These are phyloP conservation scores for Pseudocercospora cruenta DNA, from an alignment of 2,329 filamentous ascomycete species.

Conservation along the genomic window DNA sequence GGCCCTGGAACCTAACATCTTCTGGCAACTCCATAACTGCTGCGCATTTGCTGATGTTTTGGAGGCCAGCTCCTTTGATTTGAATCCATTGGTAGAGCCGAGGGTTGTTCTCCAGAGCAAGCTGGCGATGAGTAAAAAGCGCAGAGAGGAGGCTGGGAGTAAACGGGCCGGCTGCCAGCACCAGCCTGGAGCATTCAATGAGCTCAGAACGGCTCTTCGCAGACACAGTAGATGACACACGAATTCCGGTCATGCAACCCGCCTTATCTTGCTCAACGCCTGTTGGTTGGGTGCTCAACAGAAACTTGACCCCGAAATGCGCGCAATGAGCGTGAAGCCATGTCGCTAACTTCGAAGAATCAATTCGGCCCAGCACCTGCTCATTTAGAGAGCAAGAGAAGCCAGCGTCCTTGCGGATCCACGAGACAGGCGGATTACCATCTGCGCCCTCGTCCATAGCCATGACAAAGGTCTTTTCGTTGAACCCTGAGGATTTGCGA, in stretches of 20 bases:
- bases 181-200: neutral
- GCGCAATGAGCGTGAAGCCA: neutral
- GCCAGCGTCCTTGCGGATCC: neutral
- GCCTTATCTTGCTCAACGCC: neutral
- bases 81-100: constrained; percentile 1
- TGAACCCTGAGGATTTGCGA: neutral
- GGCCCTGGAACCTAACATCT: neutral
- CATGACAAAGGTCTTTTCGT: neutral
- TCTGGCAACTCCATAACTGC: neutral
- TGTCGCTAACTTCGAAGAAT: neutral
- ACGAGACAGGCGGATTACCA: neutral
- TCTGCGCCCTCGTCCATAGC: neutral
- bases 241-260: neutral
- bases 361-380: neutral
- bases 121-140: neutral
- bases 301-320: constrained; percentile 5
- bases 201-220: neutral
- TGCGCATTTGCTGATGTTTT: neutral
- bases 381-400: neutral
- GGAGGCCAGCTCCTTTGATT: neutral
- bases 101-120: neutral
- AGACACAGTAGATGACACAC: neutral
- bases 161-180: constrained; percentile 1
- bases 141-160: neutral
- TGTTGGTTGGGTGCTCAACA: neutral